Conservation (phyloP, 495 filamentous ascomycete genomes). For the Penicillium bovifimosum region DNA sequence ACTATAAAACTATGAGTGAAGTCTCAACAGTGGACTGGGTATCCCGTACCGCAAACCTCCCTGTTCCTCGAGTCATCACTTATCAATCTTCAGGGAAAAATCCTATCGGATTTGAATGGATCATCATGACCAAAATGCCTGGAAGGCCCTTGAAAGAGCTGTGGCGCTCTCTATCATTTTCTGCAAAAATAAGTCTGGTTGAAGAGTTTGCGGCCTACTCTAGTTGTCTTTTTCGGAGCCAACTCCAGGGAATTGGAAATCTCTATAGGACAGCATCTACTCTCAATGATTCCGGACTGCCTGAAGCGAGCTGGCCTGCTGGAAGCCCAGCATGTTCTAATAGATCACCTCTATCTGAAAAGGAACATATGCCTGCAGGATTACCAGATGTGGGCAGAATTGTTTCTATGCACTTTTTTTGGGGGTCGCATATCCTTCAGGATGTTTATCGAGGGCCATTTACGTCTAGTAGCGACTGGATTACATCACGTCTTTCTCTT, state of each 20-base stretch:
- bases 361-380: not conserved
- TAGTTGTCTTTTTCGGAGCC: too few relatives aligned
- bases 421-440: not conserved
- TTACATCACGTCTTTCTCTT: conserved; percentile 1
- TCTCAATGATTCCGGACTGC: too few relatives aligned
- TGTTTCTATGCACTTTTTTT: conserved; percentile 8
- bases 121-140: conserved; percentile 45
- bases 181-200: too few relatives aligned
- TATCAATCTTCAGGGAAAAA: not conserved
- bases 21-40: conserved; percentile 50
- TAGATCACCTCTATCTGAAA: not conserved
- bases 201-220: too few relatives aligned
- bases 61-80: conserved; percentile 22
- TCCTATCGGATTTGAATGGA: conserved; percentile 33
- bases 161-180: conserved; percentile 34
- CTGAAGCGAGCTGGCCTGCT: conserved; percentile 3
- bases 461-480: conserved; percentile 2
- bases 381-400: conserved; percentile 2
- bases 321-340: not conserved
- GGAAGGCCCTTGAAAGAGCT: conserved; percentile 34
- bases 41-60: conserved; percentile 39
- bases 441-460: conserved; percentile 5
- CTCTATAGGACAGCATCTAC: too few relatives aligned
- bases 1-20: conserved; percentile 49
- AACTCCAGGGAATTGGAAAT: too few relatives aligned